A percentile compares a stretch with the other conserved stretches of the same genome.
Conservation (phyloP, 805 yeast genomes). For the Komagataella pseudopastoris region DNA sequence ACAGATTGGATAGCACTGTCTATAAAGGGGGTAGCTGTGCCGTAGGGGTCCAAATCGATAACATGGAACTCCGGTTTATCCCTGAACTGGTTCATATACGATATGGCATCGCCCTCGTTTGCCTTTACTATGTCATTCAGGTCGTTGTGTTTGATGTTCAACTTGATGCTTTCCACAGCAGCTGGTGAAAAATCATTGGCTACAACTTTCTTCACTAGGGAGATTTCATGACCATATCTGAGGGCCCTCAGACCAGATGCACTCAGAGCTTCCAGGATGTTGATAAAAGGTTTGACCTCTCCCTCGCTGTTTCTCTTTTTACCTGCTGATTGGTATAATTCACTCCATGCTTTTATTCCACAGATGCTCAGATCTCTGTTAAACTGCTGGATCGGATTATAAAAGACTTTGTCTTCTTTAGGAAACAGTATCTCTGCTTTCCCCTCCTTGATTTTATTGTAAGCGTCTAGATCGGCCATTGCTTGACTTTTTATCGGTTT, state of each 20-base stretch:
- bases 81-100: constrained; percentile 42
- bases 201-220: constrained; percentile 53
- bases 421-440: constrained; percentile 73
- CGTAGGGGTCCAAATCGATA: constrained; percentile 93
- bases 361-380: constrained; percentile 82
- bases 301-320: constrained; percentile 3
- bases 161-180: constrained; percentile 71
- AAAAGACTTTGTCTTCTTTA: constrained; percentile 61
- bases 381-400: constrained; percentile 94
- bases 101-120: constrained; percentile 84
- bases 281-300: constrained; percentile 31
- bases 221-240: constrained; percentile 86
- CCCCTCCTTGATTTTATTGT: constrained; percentile 50
- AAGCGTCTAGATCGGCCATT: constrained; percentile 11
- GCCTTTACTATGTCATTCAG: constrained; percentile 45
- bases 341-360: constrained; percentile 80
- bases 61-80: constrained; percentile 52
- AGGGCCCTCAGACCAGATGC: constrained; percentile 95
- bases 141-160: constrained; percentile 58
- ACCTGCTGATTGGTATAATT: constrained; percentile 29
- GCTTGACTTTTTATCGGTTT: not conserved
- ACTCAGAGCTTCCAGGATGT: constrained; percentile 77
- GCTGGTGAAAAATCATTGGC: constrained; percentile 85
- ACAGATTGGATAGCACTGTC: constrained; percentile 83
- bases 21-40: constrained; percentile 91